These are phyloP conservation scores for Candida ponderosae DNA, from an alignment of 805 yeast genomes.

Conservation along the genomic window DNA sequence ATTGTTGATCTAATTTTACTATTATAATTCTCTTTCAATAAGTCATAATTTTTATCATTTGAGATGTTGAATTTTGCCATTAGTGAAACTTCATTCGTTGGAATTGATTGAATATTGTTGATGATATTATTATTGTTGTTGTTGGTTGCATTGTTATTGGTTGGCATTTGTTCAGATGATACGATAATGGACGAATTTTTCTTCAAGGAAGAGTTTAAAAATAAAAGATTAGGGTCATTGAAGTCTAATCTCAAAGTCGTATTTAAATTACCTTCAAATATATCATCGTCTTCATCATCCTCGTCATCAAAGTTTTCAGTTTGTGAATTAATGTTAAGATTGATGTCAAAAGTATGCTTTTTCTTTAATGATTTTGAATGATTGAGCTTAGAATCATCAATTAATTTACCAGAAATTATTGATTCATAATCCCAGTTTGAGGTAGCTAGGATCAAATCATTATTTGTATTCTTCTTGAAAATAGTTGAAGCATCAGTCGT, in stretches of 20 bases:
- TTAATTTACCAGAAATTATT: constrained; percentile 41
- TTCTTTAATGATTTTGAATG: constrained; percentile 1
- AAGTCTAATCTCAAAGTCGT: constrained; percentile 54
- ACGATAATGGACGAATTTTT: too few species aligned
- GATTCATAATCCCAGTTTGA: constrained; percentile 74
- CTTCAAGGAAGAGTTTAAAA: constrained; percentile 35
- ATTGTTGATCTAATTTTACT: constrained; percentile 88
- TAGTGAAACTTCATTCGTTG: constrained; percentile 46
- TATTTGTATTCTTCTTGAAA: constrained; percentile 28
- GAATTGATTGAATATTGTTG: constrained; percentile 24
- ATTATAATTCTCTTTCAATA: constrained; percentile 78
- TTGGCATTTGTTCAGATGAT: too few species aligned
- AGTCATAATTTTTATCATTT: constrained; percentile 80
- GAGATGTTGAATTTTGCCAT: constrained; percentile 71
- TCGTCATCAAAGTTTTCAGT: not conserved
- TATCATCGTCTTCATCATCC: constrained; percentile 52
- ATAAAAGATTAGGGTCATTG: constrained; percentile 79
- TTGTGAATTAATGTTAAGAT: not conserved
- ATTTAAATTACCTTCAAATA: constrained; percentile 61
- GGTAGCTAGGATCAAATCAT: constrained; percentile 56
- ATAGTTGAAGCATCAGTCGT: too few species aligned
- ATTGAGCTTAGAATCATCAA: not conserved
- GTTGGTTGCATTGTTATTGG: constrained; percentile 9
- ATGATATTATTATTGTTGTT: constrained; percentile 8
- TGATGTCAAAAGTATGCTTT: not conserved